Percentiles rank a stretch among this genome's conserved stretches.
Conservation (phyloP, 164 flowering plant genomes). For the Berberis thunbergii region DNA sequence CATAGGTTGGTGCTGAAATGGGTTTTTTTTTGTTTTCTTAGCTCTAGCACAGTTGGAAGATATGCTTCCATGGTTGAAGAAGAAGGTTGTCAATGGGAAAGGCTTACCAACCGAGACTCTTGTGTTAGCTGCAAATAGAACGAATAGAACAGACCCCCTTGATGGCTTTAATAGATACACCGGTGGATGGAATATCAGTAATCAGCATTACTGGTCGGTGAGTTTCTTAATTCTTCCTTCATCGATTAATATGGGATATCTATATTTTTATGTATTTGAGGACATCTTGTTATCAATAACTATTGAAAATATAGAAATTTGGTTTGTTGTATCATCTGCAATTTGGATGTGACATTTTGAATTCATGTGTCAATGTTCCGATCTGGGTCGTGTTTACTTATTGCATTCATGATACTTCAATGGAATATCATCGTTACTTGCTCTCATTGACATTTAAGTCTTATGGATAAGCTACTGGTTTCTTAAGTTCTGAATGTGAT, state of each 20-base stretch:
- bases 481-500: too few species aligned
- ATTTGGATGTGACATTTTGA: too few species aligned
- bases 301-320: not conserved
- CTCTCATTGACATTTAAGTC: too few species aligned
- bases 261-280: not conserved
- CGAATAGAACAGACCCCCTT: slow-evolving; percentile 75
- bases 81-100: not conserved
- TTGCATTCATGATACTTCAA: not conserved
- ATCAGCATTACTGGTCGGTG: slow-evolving; percentile 90
- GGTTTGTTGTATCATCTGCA: not conserved
- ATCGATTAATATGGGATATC: not conserved
- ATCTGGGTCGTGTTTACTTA: not conserved
- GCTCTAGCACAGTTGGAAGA: too few species aligned
- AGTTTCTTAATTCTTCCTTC: slow-evolving; percentile 14
- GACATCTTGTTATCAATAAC: not conserved
- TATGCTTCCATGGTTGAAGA: too few species aligned
- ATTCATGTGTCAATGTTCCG: not conserved
- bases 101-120: not conserved
- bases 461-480: too few species aligned
- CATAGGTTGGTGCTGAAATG: too few species aligned
- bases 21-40: too few species aligned
- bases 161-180: slow-evolving; percentile 44
- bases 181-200: slow-evolving; percentile 86
- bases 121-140: slow-evolving; percentile 61
- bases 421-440: too few species aligned